These are phyloP conservation scores for Vigna trinervia DNA, from an alignment of 306 rosid genomes.

Conservation along the genomic window DNA sequence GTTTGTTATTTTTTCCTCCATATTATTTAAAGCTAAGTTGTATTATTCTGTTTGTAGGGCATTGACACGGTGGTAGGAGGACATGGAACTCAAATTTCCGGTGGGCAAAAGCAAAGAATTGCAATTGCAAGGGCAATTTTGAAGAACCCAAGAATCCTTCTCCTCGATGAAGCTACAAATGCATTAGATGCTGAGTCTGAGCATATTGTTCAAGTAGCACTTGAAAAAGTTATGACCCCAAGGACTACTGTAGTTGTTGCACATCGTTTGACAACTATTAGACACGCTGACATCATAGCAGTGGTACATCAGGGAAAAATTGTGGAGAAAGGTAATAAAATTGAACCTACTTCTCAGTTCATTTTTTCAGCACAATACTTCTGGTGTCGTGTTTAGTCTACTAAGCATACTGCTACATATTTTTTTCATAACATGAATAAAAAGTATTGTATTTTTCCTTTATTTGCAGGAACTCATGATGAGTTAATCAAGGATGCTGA, in stretches of 20 bases:
- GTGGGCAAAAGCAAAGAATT: slow-evolving; percentile 97
- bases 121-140: slow-evolving; percentile 95
- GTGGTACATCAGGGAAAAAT: slow-evolving; percentile 87
- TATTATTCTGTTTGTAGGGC: slow-evolving; percentile 60
- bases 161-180: slow-evolving; percentile 96
- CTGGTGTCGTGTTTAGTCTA: neutral
- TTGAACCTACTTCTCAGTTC: neutral
- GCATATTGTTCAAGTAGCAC: slow-evolving; percentile 88
- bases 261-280: slow-evolving; percentile 88
- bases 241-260: slow-evolving; percentile 90
- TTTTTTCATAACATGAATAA: neutral
- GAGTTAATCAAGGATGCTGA: slow-evolving; percentile 63
- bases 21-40: neutral
- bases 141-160: slow-evolving; percentile 87
- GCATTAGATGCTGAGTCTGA: slow-evolving; percentile 92
- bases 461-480: slow-evolving; percentile 67
- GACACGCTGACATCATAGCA: slow-evolving; percentile 81
- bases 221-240: slow-evolving; percentile 63
- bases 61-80: slow-evolving; percentile 83
- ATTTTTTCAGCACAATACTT: neutral
- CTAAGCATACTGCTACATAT: neutral
- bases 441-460: neutral
- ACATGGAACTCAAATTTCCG: slow-evolving; percentile 89
- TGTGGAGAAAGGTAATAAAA: slow-evolving; percentile 67
- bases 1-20: neutral